A percentile compares a stretch with the other conserved stretches of the same genome.
Conservation (phyloP, 2,329 filamentous ascomycete genomes). For the Lachnellula arida region DNA sequence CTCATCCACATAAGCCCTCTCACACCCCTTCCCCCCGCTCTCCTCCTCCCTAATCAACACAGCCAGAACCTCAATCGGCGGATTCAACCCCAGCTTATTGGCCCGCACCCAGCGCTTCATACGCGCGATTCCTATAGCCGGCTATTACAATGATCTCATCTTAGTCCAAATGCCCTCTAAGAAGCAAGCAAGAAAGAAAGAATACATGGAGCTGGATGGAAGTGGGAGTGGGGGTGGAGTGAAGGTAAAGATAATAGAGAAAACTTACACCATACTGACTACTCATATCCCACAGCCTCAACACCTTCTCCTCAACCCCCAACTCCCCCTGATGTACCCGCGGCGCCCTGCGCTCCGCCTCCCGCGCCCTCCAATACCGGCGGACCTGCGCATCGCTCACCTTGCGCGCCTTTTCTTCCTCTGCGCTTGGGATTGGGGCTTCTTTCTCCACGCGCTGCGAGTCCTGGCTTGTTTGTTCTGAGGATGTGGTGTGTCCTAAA, state of each 20-base stretch:
- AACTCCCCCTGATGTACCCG: slow-evolving; percentile 75
- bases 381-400: slow-evolving; percentile 65
- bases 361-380: slow-evolving; percentile 72
- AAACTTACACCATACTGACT: slow-evolving; percentile 79
- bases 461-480: slow-evolving; percentile 21
- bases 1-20: slow-evolving; percentile 73
- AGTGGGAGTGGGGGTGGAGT: too few species aligned
- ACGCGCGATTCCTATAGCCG: slow-evolving; percentile 79
- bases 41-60: slow-evolving; percentile 71
- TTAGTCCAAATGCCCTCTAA: too few species aligned
- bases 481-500: slow-evolving; percentile 15
- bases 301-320: slow-evolving; percentile 72
- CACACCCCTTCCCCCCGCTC: slow-evolving; percentile 46
- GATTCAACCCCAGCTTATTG: slow-evolving; percentile 73
- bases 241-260: slow-evolving; percentile 24
- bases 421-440: slow-evolving; percentile 45
- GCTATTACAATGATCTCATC: slow-evolving; percentile 46
- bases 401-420: slow-evolving; percentile 55
- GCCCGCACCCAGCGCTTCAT: slow-evolving; percentile 86
- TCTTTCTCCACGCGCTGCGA: slow-evolving; percentile 23
- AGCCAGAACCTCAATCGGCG: slow-evolving; percentile 84
- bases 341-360: slow-evolving; percentile 61
- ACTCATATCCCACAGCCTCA: slow-evolving; percentile 89
- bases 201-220: background rate
- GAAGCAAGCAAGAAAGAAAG: slow-evolving; percentile 2